A percentile compares a stretch with the other conserved stretches of the same genome.
phyloP scores from a whole-genome alignment of 148 eudicot species.

The Fagopyrum esculentum region DNA sequence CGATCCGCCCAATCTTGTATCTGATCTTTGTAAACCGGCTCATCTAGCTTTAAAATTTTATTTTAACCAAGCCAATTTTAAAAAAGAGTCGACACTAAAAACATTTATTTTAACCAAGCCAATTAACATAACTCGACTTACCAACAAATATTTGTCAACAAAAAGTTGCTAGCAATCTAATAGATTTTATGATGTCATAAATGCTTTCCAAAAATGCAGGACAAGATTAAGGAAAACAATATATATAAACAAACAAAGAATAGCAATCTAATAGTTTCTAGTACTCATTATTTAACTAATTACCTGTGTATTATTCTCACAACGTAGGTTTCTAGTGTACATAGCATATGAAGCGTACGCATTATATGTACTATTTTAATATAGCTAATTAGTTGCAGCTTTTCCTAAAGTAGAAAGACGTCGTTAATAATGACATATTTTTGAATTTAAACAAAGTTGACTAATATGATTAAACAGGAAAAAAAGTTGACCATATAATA shows the following conservation, averaged over 20 bases:
- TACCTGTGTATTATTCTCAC: background rate
- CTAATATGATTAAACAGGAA: background rate
- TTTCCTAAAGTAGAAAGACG: background rate
- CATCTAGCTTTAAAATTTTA: no score
- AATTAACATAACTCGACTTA: no score
- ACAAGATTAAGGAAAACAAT: background rate
- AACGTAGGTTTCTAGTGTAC: background rate
- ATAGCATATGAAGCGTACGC: background rate
- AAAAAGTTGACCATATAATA: background rate
- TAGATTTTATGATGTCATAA: background rate
- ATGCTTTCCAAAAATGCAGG: slow-evolving; percentile 2
- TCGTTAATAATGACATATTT: slow-evolving; percentile 2
- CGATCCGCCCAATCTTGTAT: no score
- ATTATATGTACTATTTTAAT: background rate
- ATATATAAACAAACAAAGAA: background rate
- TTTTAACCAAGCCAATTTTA: no score
- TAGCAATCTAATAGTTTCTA: background rate
- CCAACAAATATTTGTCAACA: no score
- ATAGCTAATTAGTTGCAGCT: background rate
- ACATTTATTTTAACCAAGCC: no score
- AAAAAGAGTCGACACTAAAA: no score
- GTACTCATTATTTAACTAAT: no score
- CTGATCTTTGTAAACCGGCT: no score
- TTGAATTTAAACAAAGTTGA: slow-evolving; percentile 13
- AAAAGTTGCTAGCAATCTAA: background rate